Evolutionary conservation across 257 asterid genomes (phyloP), one percentile per base, ranked within the genome.

Genomic region (Solanum okadae): DNA sequence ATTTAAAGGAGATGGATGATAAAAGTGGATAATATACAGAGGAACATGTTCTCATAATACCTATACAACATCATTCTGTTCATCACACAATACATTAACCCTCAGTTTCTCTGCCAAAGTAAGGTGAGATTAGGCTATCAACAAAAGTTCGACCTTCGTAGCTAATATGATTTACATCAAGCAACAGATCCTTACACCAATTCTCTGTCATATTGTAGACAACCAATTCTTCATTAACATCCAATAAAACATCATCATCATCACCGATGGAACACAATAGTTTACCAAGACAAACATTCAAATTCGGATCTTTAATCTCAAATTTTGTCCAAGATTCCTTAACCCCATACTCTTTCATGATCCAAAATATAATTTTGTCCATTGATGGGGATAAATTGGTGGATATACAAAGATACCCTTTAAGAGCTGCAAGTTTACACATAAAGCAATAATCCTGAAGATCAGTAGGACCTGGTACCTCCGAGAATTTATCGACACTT

Each of bases 381-480:
- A 1, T 31, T 10, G 5, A 20, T 70, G 5, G 33, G 15, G 16
- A n/a, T 65, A 65, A 9, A 65, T 2, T 71, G 77, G 77, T 71
- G 40, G 38, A 71, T 9, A 71, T 31, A 70, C 77, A 72, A 33
- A 72, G 79, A 73, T 27, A 20, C 16, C 46, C 81, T 33, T 23
- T 34, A 72, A 72, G 49, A 73, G 16, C 16, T 38, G 40, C 82
- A 73, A 73, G 79, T 15, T 16, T 35, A 72, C 38, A 72, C n/a
- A 34, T 18, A 33, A 34, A 72, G 25, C 11, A 33, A 34, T 72
- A 18, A 20, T 72, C 10, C 23, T 4, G 15, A 8, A 34, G 75
- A 23, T 44, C 40, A 12, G 18, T 42, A 2, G 94, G 94, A 83
- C 91, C 91, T 15, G 93, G 93, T 6, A 93, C 77, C 87, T 91